Conservation (phyloP, 345 rosid species). For the Psidium friedrichsthalianum region DNA sequence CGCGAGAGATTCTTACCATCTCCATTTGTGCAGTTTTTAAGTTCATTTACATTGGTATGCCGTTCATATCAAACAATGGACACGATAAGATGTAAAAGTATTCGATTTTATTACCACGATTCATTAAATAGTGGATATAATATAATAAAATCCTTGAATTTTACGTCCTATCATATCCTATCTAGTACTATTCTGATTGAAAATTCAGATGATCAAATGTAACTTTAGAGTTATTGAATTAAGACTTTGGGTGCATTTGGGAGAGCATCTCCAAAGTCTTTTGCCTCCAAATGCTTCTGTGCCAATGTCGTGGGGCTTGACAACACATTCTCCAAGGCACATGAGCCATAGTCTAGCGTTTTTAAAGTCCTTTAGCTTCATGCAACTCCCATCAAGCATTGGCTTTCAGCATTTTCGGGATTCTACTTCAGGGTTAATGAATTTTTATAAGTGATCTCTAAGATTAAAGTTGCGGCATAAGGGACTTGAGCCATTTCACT, state of each 20-base stretch:
- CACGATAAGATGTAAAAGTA: no score
- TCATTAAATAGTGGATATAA: no score
- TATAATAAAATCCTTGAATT: no score
- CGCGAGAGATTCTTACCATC: no score
- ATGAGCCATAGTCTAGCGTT: neutral
- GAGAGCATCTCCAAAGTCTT: neutral
- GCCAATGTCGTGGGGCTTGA: neutral
- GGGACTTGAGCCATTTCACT: neutral
- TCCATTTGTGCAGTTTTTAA: no score
- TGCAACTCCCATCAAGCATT: neutral
- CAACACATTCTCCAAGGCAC: neutral
- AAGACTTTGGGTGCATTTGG: neutral
- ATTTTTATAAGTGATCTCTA: neutral
- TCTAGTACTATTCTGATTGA: no score
- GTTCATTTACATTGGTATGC: no score
- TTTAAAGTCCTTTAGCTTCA: neutral
- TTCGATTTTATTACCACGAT: no score
- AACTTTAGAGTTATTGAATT: neutral
- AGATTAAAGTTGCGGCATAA: neutral
- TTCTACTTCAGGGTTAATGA: neutral
- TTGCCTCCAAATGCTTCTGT: neutral
- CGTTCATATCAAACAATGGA: no score
- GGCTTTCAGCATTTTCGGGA: neutral
- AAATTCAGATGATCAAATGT: no score
- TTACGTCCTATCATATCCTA: no score